These are phyloP conservation scores for Dendrobium chrysotoxum DNA, from an alignment of 106 monocot species.

Conservation along the genomic window DNA sequence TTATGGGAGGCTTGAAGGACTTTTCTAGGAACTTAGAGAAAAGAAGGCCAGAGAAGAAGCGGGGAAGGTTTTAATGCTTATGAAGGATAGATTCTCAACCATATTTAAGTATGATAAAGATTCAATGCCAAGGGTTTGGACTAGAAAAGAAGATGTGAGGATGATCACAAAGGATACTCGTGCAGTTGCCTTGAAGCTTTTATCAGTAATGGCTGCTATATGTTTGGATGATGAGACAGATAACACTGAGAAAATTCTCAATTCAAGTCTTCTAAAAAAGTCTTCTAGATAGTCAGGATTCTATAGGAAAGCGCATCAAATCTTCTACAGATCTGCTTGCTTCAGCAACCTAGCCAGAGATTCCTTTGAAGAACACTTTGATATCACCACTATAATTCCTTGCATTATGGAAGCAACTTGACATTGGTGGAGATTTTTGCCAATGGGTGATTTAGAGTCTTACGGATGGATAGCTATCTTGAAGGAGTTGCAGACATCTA, in stretches of 20 bases:
- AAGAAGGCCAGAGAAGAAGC: constrained; percentile 65
- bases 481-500: constrained; percentile 28
- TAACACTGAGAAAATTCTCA: constrained; percentile 43
- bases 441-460: no score
- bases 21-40: constrained; percentile 47
- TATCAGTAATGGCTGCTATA: constrained; percentile 53
- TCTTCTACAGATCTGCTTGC: constrained; percentile 45
- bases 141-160: constrained; percentile 66
- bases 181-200: constrained; percentile 50
- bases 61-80: constrained; percentile 53
- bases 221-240: constrained; percentile 58
- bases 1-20: constrained; percentile 36
- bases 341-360: constrained; percentile 64
- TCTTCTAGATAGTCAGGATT: constrained; percentile 22
- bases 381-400: no score
- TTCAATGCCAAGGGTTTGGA: constrained; percentile 87
- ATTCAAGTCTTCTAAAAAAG: constrained; percentile 42
- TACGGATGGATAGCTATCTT: constrained; percentile 21
- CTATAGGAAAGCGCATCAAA: constrained; percentile 16
- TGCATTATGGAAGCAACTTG: no score
- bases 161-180: constrained; percentile 52
- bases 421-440: no score
- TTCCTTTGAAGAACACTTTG: no score
- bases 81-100: constrained; percentile 83
- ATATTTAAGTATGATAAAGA: constrained; percentile 72